Percentiles rank a stretch among this genome's conserved stretches.
These are phyloP conservation scores for Pseudoperonospora humuli DNA, from an alignment of 352 stramenopile genomes.

Conservation along the genomic window DNA sequence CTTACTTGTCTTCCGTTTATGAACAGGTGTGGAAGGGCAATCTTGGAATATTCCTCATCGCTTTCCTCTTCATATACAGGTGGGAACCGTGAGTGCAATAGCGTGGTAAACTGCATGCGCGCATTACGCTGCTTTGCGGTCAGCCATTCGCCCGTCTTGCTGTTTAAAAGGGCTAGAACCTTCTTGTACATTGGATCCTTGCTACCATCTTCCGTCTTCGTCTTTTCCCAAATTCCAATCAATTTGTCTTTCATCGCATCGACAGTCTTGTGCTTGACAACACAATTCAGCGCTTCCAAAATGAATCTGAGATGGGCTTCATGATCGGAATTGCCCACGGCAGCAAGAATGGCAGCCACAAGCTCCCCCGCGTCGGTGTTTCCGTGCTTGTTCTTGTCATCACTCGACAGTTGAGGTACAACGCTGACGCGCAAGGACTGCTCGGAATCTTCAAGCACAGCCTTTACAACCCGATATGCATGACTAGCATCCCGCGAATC, in stretches of 20 bases:
- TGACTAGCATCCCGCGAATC: conserved; percentile 46
- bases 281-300: conserved; percentile 44
- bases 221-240: conserved; percentile 29
- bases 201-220: conserved; percentile 11
- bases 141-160: conserved; percentile 22
- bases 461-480: conserved; percentile 50
- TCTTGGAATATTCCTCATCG: conserved; percentile 7
- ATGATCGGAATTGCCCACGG: conserved; percentile 45
- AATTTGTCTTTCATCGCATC: conserved; percentile 47
- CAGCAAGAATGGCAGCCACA: conserved; percentile 36
- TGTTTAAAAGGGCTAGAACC: conserved; percentile 13
- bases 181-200: conserved; percentile 19
- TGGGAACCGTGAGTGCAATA: conserved; percentile 33
- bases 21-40: conserved; percentile 35
- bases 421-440: conserved; percentile 50
- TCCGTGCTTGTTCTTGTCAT: conserved; percentile 1
- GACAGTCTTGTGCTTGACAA: conserved; percentile 44
- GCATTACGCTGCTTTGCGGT: conserved; percentile 16
- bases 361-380: conserved; percentile 30
- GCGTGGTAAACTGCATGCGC: conserved; percentile 33
- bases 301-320: conserved; percentile 47
- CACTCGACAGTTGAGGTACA: conserved; percentile 33
- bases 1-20: conserved; percentile 65
- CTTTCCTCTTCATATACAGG: conserved; percentile 12
- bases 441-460: conserved; percentile 58